A percentile compares a stretch with the other conserved stretches of the same genome.
These are phyloP conservation scores for Eucalyptus rudis DNA, from an alignment of 345 rosid species.

Conservation along the genomic window DNA sequence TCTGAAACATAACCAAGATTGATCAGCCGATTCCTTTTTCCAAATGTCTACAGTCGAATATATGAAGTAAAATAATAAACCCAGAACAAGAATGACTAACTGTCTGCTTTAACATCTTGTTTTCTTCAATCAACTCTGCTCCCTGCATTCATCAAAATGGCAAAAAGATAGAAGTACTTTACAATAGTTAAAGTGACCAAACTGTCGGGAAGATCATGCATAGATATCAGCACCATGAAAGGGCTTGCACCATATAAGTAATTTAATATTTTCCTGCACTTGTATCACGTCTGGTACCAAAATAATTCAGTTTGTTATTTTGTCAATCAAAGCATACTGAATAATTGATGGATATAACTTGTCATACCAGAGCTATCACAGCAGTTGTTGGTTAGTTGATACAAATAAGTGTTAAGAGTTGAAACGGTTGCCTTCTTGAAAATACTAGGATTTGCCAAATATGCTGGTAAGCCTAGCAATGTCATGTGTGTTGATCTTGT, in stretches of 20 bases:
- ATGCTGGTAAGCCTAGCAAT: background rate
- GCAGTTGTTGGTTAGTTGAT: background rate
- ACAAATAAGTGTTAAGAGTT: background rate
- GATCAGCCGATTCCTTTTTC: background rate
- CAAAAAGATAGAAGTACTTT: background rate
- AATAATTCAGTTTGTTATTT: background rate
- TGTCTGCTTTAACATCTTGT: constrained; percentile 31
- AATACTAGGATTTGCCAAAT: background rate
- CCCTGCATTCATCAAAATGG: constrained; percentile 20
- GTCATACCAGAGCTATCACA: background rate
- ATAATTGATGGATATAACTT: background rate
- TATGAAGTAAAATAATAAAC: background rate
- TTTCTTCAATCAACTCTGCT: constrained; percentile 38
- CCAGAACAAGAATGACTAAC: constrained; percentile 2
- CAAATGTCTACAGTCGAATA: background rate
- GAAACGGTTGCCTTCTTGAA: background rate
- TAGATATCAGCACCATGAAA: background rate
- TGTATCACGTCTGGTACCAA: background rate
- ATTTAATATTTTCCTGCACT: background rate
- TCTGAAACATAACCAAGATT: constrained; percentile 4
- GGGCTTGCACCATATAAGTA: background rate
- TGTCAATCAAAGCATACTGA: background rate
- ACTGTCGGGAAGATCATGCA: background rate
- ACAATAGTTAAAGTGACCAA: background rate
- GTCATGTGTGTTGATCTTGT: background rate